Evolutionary conservation across 306 rosid genomes (phyloP), one percentile per base, ranked within the genome.

Genomic region (Cucurbita ficifolia): DNA sequence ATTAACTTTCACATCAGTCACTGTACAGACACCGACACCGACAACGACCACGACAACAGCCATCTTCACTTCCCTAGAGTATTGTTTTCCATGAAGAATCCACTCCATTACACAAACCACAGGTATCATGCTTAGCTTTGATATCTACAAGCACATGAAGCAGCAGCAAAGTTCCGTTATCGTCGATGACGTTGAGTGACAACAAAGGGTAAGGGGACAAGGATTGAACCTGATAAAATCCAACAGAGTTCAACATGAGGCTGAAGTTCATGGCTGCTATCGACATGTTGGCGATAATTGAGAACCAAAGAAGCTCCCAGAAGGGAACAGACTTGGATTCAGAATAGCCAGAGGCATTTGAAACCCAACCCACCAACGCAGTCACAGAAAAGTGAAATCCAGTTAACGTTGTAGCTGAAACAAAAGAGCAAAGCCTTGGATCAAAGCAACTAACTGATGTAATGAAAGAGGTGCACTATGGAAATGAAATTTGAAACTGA

Each of bases 21-120:
- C 87, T 1, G 89, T 86, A 65, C 89, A 86, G 52, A 86, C 74
- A 38, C 87, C 87, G 0, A 86, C 89, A 18, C 87, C 87, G 5
- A 83, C 68, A 65, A 86, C 87, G 69, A 86, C 89, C 39, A 83
- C 83, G 1, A 70, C 38, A 38, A 81, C 89, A 1, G 89, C 85
- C 70, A 83, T 76, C 77, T 86, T 86, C 50, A 86, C 89, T 81
- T 86, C 85, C 67, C 73, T 81, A 64, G 89, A 81, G 60, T 70
- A 86, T 8, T 81, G 82, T 62, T 86, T 86, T 29, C 82, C 82
- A 72, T 86, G 87, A 42, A 86, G 76, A 67, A 86, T 86, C 87
- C 87, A 83, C 46, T 86, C 89, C 85, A 86, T 72, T 24, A 86
- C 74, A 67, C 87, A 86, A 14, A 86, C 89, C 65, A 86, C 89